phyloP scores from a whole-genome alignment of 345 rosid species.

The Populus ilicifolia region DNA sequence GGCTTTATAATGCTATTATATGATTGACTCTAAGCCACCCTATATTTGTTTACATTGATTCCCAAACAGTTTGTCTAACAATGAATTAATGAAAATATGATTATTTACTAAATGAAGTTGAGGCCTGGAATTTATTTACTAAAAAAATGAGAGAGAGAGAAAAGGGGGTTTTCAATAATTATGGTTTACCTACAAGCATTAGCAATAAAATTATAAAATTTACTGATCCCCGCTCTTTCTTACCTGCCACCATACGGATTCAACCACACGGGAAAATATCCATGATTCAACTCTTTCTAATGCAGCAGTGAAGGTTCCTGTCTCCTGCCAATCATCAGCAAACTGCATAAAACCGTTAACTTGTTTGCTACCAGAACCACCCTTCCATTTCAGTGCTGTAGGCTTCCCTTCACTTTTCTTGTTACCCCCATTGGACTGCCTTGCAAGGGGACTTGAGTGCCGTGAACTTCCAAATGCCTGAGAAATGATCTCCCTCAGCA shows the following conservation, averaged over 20 bases:
- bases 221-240: background rate
- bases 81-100: background rate
- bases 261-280: conserved; percentile 85
- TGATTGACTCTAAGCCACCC: too few species aligned
- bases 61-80: too few species aligned
- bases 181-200: background rate
- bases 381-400: conserved; percentile 43
- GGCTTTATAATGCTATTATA: too few species aligned
- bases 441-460: conserved; percentile 35
- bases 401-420: conserved; percentile 39
- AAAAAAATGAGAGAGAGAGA: background rate
- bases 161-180: background rate
- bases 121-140: background rate
- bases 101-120: background rate
- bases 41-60: too few species aligned
- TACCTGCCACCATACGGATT: conserved; percentile 99
- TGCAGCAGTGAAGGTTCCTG: conserved; percentile 70
- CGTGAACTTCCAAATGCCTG: conserved; percentile 69
- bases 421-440: conserved; percentile 44
- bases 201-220: background rate
- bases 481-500: conserved; percentile 70
- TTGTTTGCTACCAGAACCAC: conserved; percentile 30
- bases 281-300: conserved; percentile 80
- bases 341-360: conserved; percentile 43
- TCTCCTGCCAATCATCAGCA: conserved; percentile 87